These are phyloP conservation scores for Delonix regia DNA, from an alignment of 306 rosid species.

Conservation along the genomic window DNA sequence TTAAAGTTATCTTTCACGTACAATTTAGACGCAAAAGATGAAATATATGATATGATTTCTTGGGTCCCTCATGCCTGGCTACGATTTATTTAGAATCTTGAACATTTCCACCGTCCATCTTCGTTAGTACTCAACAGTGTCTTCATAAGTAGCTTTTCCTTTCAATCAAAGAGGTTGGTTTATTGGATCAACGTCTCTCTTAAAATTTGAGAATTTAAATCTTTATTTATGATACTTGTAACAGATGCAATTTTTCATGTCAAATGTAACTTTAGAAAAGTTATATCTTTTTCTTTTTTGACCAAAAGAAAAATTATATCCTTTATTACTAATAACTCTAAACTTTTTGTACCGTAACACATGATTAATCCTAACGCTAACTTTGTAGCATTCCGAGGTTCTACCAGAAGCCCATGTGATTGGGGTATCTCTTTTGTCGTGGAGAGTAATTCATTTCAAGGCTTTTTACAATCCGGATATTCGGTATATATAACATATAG, in stretches of 20 bases:
- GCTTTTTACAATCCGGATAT: no score
- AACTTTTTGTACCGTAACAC: no score
- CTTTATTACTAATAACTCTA: no score
- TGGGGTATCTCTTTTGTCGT: background rate
- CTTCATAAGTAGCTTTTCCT: background rate
- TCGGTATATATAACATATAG: no score
- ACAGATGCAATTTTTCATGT: no score
- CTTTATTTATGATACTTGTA: no score
- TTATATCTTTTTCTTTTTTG: no score
- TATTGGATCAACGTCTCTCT: background rate
- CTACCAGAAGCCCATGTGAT: background rate
- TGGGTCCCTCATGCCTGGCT: slow-evolving; percentile 34
- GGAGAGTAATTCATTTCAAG: background rate
- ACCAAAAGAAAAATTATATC: no score
- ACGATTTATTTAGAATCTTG: slow-evolving; percentile 38
- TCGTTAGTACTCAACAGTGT: background rate
- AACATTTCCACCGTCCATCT: background rate
- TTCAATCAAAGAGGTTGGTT: background rate
- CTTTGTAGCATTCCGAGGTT: slow-evolving; percentile 16
- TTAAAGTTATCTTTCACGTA: slow-evolving; percentile 20
- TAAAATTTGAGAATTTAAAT: background rate
- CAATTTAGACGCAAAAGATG: slow-evolving; percentile 30
- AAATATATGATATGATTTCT: slow-evolving; percentile 35
- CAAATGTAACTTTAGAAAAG: no score
- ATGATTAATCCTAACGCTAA: background rate